Evolutionary conservation across 768 basidiomycete species (phyloP), one percentile per base, ranked within the genome.

Genomic region (Suillus plorans): DNA sequence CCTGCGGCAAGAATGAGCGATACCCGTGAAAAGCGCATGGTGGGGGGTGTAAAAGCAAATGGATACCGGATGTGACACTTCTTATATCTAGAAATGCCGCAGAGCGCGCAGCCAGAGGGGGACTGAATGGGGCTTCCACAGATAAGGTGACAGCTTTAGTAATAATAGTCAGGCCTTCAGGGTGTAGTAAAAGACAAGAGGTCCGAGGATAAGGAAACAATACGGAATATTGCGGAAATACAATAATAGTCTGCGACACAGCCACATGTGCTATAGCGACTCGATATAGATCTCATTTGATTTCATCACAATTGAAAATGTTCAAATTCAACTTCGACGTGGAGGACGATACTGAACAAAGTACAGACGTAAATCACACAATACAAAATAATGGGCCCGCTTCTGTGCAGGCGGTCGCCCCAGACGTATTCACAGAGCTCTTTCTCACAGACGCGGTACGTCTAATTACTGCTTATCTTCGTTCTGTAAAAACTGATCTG

Each of bases 301-400:
- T 80, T 76, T n/a, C 79, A 77, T 76, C 16, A 77, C 73, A 31
- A 31, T 31, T 31, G 6, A 31, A 31, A 76, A 72, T 84, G 82
- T 60, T 82, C 74, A 52, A 81, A 64, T 72, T 84, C 75, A 67
- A 89, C 70, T 93, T 92, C 69, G 81, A 87, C 64, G 66, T 90
- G 65, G 68, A 60, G 14, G 78, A 80, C 65, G 67, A 74, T 39
- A 71, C 74, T 44, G 66, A 72, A 61, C 56, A 61, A 65, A 67
- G 59, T 68, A 65, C 50, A 18, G 50, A 59, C 31, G 56, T 18
- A 31, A 56, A 28, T 65, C 63, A 42, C 65, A 66, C 60, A 67
- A 64, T 20, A 65, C 57, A 41, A 52, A 60, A 61, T 60, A 41
- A n/a, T 39, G 36, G 20, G 18, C 44, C 47, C 52, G 47, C 41